Evolutionary conservation across 257 asterid species (phyloP).

Genomic region (Fraxinus excelsior): DNA sequence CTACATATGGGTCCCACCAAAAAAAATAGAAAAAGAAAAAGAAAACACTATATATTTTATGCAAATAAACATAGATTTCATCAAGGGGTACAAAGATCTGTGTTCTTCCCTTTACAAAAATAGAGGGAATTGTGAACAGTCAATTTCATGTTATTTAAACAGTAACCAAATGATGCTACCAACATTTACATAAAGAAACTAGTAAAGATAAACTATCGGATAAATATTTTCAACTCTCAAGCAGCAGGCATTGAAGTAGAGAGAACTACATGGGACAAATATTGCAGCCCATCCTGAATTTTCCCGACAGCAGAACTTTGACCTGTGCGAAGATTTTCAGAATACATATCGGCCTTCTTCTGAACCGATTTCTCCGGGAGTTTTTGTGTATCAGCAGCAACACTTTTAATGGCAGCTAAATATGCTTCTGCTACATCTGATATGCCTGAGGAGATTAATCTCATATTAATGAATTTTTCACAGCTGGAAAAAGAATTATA

Average conservation of each 20-base stretch:
- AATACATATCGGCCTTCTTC: conserved; percentile 59
- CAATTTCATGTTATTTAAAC: not conserved
- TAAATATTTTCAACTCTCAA: not conserved
- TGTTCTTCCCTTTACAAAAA: not conserved
- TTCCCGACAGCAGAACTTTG: conserved; percentile 25
- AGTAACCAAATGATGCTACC: not conserved
- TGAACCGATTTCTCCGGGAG: conserved; percentile 56
- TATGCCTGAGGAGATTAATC: conserved; percentile 56
- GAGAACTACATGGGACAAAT: not conserved
- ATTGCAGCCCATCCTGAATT: not conserved
- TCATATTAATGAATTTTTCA: not conserved
- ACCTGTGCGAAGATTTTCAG: conserved; percentile 67
- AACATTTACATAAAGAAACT: not conserved
- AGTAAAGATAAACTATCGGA: too few species aligned
- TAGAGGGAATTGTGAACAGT: not conserved
- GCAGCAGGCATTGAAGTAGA: not conserved
- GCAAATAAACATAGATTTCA: not conserved
- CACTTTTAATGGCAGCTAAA: conserved; percentile 62
- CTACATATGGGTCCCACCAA: too few species aligned
- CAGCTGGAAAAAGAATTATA: not conserved
- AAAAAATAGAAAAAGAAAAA: too few species aligned
- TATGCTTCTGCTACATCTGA: conserved; percentile 90
- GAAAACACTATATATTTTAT: too few species aligned
- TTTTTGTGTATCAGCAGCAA: conserved; percentile 44
- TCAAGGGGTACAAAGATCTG: not conserved